Conservation (phyloP, 768 basidiomycete species). For the Tylopilus subfusipes region DNA sequence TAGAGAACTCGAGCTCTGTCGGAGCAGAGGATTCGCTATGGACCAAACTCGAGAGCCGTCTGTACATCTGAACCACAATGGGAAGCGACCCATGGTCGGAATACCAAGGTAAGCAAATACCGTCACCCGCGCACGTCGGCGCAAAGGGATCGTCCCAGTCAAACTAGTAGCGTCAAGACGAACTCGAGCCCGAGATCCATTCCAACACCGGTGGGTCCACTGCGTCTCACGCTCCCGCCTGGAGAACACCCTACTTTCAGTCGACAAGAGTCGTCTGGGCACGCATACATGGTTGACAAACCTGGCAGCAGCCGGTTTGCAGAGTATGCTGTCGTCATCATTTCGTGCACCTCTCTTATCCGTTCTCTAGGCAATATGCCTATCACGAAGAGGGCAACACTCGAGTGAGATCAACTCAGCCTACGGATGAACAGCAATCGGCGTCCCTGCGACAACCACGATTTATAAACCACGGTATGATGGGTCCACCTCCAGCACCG, state of each 20-base stretch:
- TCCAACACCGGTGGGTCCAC: constrained; percentile 53
- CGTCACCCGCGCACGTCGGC: not conserved
- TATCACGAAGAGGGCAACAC: constrained; percentile 50
- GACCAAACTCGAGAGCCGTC: constrained; percentile 34
- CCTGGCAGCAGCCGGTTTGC: constrained; percentile 50
- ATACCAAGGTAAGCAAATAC: constrained; percentile 37
- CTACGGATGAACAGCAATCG: constrained; percentile 41
- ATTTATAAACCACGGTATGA: constrained; percentile 28
- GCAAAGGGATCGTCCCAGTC: constrained; percentile 10
- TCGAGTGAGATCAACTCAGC: constrained; percentile 37
- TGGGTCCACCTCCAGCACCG: constrained; percentile 31
- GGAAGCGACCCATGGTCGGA: constrained; percentile 60
- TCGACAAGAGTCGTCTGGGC: constrained; percentile 23
- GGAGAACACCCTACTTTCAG: constrained; percentile 45
- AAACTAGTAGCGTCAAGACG: constrained; percentile 28
- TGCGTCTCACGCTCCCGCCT: constrained; percentile 64
- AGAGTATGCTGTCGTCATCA: constrained; percentile 36
- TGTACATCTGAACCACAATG: constrained; percentile 48
- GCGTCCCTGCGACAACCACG: constrained; percentile 40
- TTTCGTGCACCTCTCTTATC: constrained; percentile 9
- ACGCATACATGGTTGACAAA: constrained; percentile 28
- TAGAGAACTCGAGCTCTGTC: constrained; percentile 49
- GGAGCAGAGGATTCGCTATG: constrained; percentile 29
- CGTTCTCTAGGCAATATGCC: constrained; percentile 60
- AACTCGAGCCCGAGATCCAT: constrained; percentile 62